Conservation (phyloP, 2,329 filamentous ascomycete species). For the Penicillium sp. region DNA sequence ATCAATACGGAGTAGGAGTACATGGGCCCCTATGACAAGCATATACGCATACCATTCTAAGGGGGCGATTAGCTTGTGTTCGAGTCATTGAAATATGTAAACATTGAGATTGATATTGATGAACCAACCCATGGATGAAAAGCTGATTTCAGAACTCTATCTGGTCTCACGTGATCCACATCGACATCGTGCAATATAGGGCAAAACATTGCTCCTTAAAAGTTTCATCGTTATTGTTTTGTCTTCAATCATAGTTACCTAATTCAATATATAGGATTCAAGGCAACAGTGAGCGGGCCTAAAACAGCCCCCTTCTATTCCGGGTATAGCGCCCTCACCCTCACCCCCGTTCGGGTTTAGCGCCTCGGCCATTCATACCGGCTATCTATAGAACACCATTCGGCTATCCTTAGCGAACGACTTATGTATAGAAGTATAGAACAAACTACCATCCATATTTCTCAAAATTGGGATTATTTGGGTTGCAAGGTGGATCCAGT, state of each 20-base stretch:
- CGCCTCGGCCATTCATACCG: not conserved
- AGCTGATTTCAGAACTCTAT: not conserved
- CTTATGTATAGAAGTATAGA: not conserved
- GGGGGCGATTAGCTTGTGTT: not conserved
- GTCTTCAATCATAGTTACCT: not conserved
- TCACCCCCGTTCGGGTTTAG: not conserved
- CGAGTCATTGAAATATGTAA: not conserved
- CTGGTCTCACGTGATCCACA: not conserved
- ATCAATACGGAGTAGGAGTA: too few species aligned
- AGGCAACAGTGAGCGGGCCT: not conserved
- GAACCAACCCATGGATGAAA: not conserved
- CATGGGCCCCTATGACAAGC: not conserved
- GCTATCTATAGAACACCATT: not conserved
- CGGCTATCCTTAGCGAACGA: not conserved
- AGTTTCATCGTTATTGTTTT: not conserved
- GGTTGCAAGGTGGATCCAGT: not conserved
- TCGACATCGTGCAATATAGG: not conserved
- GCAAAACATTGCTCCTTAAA: not conserved
- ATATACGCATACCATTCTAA: not conserved
- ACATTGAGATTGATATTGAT: not conserved
- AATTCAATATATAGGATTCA: not conserved
- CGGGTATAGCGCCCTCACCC: not conserved
- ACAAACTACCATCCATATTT: not conserved
- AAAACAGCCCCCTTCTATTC: not conserved
- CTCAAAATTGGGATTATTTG: not conserved